Conservation (phyloP, 2,329 filamentous ascomycete genomes). For the Onygena corvina region DNA sequence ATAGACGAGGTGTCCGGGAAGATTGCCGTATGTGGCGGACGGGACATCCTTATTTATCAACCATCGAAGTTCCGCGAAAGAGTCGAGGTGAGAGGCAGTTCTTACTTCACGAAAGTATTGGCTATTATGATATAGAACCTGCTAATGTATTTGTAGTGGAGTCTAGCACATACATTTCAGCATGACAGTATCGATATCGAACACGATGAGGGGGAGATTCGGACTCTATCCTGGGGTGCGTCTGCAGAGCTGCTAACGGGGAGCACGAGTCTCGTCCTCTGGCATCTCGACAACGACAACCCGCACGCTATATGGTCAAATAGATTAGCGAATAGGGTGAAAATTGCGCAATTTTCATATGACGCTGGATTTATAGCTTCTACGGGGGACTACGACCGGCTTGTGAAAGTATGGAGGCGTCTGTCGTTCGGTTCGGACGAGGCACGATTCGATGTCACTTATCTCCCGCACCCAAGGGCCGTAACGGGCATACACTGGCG, state of each 20-base stretch:
- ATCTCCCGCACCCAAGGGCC: conserved; percentile 68
- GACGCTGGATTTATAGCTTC: conserved; percentile 81
- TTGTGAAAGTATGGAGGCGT: conserved; percentile 88
- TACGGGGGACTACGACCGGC: conserved; percentile 60
- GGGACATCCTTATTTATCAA: conserved; percentile 62
- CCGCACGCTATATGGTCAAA: conserved; percentile 57
- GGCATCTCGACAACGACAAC: conserved; percentile 41
- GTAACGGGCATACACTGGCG: conserved; percentile 85
- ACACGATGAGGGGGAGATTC: conserved; percentile 45
- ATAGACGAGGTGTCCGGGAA: conserved; percentile 75
- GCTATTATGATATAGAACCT: background rate
- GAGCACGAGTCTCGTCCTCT: conserved; percentile 58
- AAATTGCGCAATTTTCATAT: conserved; percentile 67
- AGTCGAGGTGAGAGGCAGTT: conserved; percentile 50
- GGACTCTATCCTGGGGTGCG: conserved; percentile 72
- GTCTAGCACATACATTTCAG: background rate
- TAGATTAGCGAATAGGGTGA: conserved; percentile 57
- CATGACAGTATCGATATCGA: conserved; percentile 35
- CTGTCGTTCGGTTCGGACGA: conserved; percentile 72
- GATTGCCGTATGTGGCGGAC: conserved; percentile 62
- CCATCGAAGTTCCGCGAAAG: conserved; percentile 59
- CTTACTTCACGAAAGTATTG: background rate
- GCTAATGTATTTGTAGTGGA: conserved; percentile 13
- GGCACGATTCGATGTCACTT: conserved; percentile 78
- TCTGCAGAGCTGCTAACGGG: conserved; percentile 75